These are phyloP conservation scores for Aspergillus phoenicis DNA, from an alignment of 2,329 filamentous ascomycete genomes.

Conservation along the genomic window DNA sequence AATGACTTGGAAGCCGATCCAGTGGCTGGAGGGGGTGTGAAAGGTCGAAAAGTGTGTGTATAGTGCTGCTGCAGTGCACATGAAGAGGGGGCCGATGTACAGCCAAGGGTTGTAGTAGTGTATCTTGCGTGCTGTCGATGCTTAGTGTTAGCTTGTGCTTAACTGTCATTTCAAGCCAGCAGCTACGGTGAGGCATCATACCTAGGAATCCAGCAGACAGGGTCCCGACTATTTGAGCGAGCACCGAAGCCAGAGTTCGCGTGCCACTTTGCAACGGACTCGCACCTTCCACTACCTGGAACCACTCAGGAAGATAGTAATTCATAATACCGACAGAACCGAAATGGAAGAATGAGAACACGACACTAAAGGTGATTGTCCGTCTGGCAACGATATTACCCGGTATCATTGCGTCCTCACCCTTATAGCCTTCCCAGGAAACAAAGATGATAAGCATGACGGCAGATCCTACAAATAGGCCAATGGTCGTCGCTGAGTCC, in stretches of 20 bases:
- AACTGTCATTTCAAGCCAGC: too few species aligned
- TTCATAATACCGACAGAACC: background rate
- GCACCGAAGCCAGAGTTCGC: background rate
- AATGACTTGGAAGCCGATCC: conserved; percentile 13
- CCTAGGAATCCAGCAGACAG: background rate
- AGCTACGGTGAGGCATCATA: background rate
- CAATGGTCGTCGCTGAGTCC: background rate
- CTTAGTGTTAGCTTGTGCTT: background rate
- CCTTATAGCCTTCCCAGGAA: conserved; percentile 4
- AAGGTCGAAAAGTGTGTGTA: conserved; percentile 7
- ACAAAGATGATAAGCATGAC: conserved; percentile 7
- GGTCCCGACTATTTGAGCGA: background rate
- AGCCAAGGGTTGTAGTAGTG: conserved; percentile 12
- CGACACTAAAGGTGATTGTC: background rate
- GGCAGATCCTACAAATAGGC: background rate
- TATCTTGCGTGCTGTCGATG: background rate
- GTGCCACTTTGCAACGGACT: background rate
- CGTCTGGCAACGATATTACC: background rate
- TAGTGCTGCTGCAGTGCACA: conserved; percentile 6
- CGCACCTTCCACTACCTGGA: background rate
- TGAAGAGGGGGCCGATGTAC: conserved; percentile 5
- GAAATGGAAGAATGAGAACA: background rate
- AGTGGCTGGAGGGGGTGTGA: conserved; percentile 7
- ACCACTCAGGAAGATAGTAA: background rate
- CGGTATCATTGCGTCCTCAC: conserved; percentile 14